Conservation (phyloP, 2,329 filamentous ascomycete species). For the Fusarium sp. region DNA sequence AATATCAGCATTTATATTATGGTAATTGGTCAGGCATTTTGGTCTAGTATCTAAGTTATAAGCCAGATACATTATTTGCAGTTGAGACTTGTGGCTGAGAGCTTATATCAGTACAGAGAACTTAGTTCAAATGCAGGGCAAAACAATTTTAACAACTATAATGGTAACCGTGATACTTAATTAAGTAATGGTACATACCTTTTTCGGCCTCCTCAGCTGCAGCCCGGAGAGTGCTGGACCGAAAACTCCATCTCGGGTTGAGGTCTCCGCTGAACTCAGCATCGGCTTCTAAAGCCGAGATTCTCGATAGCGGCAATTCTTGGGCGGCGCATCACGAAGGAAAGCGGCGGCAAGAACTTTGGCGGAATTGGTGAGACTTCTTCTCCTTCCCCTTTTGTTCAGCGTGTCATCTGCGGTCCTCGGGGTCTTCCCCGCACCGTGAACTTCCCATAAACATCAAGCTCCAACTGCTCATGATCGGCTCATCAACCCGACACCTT, state of each 20-base stretch:
- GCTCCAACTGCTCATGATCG: neutral
- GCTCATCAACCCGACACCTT: neutral
- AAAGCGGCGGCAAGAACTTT: neutral
- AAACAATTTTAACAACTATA: too few relatives aligned
- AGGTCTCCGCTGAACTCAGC: neutral
- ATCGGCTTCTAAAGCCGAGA: slow-evolving; percentile 13
- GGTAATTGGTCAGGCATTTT: too few relatives aligned
- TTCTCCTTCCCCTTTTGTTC: neutral
- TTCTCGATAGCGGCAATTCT: neutral
- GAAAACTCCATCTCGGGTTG: neutral
- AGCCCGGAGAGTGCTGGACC: neutral
- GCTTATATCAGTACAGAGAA: too few relatives aligned
- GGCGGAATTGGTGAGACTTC: neutral
- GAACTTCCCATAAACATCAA: neutral
- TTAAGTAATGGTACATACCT: neutral
- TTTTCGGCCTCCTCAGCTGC: neutral
- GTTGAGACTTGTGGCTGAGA: too few relatives aligned
- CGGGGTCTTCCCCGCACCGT: neutral
- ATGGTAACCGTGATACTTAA: too few relatives aligned
- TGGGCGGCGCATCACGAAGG: neutral
- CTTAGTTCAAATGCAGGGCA: too few relatives aligned
- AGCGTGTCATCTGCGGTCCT: neutral
- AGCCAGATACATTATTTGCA: too few relatives aligned
- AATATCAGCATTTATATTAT: too few relatives aligned
- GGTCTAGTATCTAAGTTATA: too few relatives aligned